Evolutionary conservation across 306 rosid species (phyloP).

Genomic region (Canavalia gladiata): DNA sequence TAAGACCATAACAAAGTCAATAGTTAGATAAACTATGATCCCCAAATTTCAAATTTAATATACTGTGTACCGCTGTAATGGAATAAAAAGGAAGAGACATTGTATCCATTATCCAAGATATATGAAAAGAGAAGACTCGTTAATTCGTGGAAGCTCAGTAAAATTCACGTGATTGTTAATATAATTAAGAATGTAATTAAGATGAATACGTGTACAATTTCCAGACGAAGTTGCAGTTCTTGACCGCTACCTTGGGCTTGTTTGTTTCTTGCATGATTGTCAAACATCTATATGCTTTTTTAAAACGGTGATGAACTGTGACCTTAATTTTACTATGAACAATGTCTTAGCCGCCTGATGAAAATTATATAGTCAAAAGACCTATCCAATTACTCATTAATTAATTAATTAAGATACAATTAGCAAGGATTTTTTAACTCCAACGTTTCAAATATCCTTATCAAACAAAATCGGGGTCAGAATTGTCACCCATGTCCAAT

Average conservation of each 20-base stretch:
- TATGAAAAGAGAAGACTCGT: too few species aligned
- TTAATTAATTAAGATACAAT: background rate
- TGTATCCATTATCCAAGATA: too few species aligned
- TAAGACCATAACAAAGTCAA: background rate
- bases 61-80: background rate
- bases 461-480: slow-evolving; percentile 21
- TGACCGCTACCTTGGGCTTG: background rate
- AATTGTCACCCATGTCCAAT: slow-evolving; percentile 30
- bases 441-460: background rate
- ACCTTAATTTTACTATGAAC: background rate
- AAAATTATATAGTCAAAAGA: background rate
- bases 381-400: background rate
- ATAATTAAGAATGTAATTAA: background rate
- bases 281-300: background rate
- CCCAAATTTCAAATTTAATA: background rate
- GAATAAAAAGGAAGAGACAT: background rate
- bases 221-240: background rate
- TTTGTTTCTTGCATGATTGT: background rate
- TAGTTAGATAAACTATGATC: background rate
- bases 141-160: background rate
- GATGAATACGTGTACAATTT: background rate
- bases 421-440: background rate
- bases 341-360: background rate
- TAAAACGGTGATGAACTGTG: slow-evolving; percentile 16
- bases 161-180: slow-evolving; percentile 4